phyloP scores from a whole-genome alignment of 1,284 basidiomycete genomes.

The Schizophyllum amplum region DNA sequence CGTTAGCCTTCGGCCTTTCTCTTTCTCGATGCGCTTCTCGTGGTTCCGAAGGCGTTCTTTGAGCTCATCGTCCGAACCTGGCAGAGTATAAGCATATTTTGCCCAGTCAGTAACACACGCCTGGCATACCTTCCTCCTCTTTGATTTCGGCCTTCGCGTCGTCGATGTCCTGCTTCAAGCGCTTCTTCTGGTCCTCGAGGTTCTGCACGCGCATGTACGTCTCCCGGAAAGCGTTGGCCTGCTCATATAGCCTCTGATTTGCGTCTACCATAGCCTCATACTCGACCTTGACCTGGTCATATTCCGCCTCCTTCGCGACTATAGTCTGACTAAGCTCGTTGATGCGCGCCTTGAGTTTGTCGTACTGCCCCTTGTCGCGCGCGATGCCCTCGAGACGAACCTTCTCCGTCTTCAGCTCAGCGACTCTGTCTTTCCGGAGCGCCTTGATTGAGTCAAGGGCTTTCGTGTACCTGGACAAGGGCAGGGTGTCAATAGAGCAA shows the following conservation, averaged over 20 bases:
- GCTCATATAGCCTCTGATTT: constrained; percentile 80
- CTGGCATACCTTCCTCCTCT: constrained; percentile 56
- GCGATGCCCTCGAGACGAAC: constrained; percentile 79
- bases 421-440: constrained; percentile 83
- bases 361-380: constrained; percentile 81
- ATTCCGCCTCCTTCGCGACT: constrained; percentile 65
- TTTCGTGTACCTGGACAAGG: constrained; percentile 76
- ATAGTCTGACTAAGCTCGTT: constrained; percentile 57
- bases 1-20: constrained; percentile 16
- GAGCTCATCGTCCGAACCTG: constrained; percentile 81
- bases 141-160: constrained; percentile 65
- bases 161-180: constrained; percentile 46
- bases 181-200: constrained; percentile 57
- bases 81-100: neutral
- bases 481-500: neutral
- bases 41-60: constrained; percentile 64
- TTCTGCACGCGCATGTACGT: constrained; percentile 70
- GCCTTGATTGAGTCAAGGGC: constrained; percentile 90
- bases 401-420: constrained; percentile 90
- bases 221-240: constrained; percentile 79
- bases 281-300: constrained; percentile 61
- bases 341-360: constrained; percentile 71
- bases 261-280: constrained; percentile 63
- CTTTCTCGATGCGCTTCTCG: constrained; percentile 39
- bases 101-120: neutral